phyloP scores from a whole-genome alignment of 345 rosid genomes.

The Hirschfeldia incana region DNA sequence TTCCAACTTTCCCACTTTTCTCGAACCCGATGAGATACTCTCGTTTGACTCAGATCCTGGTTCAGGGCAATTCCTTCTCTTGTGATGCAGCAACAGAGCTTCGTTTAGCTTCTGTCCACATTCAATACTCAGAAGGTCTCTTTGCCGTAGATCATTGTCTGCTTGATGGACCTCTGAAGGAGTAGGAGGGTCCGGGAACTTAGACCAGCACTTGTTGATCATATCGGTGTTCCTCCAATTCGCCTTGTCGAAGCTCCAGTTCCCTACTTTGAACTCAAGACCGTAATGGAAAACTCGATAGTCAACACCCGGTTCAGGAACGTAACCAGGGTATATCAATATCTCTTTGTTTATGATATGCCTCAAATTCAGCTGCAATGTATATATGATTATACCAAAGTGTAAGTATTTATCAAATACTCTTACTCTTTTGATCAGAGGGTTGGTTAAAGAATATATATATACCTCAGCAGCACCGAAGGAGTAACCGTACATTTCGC shows the following conservation, averaged over 20 bases:
- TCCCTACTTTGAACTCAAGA: slow-evolving; percentile 79
- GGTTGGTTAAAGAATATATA: too few relatives aligned
- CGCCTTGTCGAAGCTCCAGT: slow-evolving; percentile 98
- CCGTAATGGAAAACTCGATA: slow-evolving; percentile 97
- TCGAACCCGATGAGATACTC: slow-evolving; percentile 10
- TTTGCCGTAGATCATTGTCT: slow-evolving; percentile 48
- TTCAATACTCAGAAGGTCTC: slow-evolving; percentile 91
- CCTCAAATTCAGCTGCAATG: slow-evolving; percentile 74
- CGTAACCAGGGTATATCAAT: slow-evolving; percentile 84
- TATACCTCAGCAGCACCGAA: slow-evolving; percentile 97
- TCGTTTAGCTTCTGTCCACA: slow-evolving; percentile 79
- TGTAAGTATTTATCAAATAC: too few relatives aligned
- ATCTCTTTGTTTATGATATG: slow-evolving; percentile 73
- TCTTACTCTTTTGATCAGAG: too few relatives aligned
- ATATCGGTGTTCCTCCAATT: slow-evolving; percentile 79
- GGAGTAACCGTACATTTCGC: slow-evolving; percentile 99
- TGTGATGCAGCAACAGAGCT: slow-evolving; percentile 79
- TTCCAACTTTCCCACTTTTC: slow-evolving; percentile 33
- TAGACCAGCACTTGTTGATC: slow-evolving; percentile 83
- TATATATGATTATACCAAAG: neutral
- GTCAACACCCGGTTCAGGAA: slow-evolving; percentile 74
- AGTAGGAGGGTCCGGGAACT: slow-evolving; percentile 87
- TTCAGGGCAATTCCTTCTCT: slow-evolving; percentile 67
- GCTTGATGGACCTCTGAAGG: slow-evolving; percentile 56
- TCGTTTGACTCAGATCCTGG: slow-evolving; percentile 37